phyloP scores from a whole-genome alignment of 352 stramenopile genomes.

The Phytophthora sp. region DNA sequence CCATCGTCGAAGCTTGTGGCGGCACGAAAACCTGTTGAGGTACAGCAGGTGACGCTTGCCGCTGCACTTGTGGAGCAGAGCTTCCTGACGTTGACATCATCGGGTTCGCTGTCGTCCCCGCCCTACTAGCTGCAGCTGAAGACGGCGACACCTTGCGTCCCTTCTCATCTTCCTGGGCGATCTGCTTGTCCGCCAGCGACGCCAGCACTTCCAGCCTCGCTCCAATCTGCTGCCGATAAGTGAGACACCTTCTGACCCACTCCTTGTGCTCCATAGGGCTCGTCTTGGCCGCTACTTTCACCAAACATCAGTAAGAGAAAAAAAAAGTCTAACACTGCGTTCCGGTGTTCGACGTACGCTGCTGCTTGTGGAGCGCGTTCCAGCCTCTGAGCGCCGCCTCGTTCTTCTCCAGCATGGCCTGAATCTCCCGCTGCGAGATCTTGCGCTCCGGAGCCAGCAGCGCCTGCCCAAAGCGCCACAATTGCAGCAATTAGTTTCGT shows the following conservation, averaged over 20 bases:
- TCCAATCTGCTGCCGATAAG: conserved; percentile 74
- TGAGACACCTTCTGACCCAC: conserved; percentile 71
- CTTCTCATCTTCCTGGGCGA: conserved; percentile 66
- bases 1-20: conserved; percentile 17
- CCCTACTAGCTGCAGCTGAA: conserved; percentile 10
- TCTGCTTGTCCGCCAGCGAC: conserved; percentile 82
- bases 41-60: neutral
- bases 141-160: conserved; percentile 7
- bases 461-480: conserved; percentile 5
- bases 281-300: conserved; percentile 51
- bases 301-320: neutral
- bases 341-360: conserved; percentile 55
- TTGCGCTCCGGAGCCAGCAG: conserved; percentile 56
- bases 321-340: neutral
- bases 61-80: conserved; percentile 8
- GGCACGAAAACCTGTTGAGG: conserved; percentile 16
- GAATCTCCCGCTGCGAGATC: conserved; percentile 67
- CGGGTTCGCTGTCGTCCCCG: conserved; percentile 2
- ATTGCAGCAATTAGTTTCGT: neutral
- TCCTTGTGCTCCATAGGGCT: conserved; percentile 68
- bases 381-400: conserved; percentile 76
- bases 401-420: conserved; percentile 89
- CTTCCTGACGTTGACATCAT: neutral
- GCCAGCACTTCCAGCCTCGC: conserved; percentile 74
- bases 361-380: conserved; percentile 74